Percentiles rank a stretch among this genome's conserved stretches.
Evolutionary conservation across 805 yeast genomes (phyloP).

Genomic region (Candida tibetensis): DNA sequence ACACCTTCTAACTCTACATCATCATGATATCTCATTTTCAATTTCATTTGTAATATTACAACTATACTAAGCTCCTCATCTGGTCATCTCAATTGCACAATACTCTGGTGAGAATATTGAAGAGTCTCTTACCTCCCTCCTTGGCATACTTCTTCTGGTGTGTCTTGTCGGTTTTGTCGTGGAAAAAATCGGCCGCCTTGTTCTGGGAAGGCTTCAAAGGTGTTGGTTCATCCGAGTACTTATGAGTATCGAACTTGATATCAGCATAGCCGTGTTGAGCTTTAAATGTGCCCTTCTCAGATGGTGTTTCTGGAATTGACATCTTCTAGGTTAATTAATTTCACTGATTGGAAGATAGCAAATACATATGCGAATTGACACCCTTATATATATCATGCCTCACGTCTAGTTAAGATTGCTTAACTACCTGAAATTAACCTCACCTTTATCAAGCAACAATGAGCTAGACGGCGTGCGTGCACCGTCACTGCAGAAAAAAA

Average conservation of each 20-base stretch:
- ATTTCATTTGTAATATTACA: too few species aligned
- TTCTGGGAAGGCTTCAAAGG: constrained; percentile 23
- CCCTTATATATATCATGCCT: constrained; percentile 2
- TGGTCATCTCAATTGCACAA: constrained; percentile 8
- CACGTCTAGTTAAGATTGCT: constrained; percentile 1
- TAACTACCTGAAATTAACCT: constrained; percentile 1
- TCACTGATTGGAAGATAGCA: too few species aligned
- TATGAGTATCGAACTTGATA: constrained; percentile 26
- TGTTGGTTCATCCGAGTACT: constrained; percentile 33
- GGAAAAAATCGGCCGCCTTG: constrained; percentile 26
- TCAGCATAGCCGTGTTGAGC: constrained; percentile 34
- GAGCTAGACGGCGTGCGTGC: background rate
- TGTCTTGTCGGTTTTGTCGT: constrained; percentile 22
- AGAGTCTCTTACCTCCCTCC: constrained; percentile 12
- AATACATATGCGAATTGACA: background rate
- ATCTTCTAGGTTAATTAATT: constrained; percentile 6
- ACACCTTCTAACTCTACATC: too few species aligned
- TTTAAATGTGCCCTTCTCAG: constrained; percentile 23
- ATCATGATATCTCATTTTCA: too few species aligned
- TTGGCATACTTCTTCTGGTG: constrained; percentile 37
- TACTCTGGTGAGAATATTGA: constrained; percentile 7
- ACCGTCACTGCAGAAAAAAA: too few species aligned
- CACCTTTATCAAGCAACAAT: too few species aligned
- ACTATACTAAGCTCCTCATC: too few species aligned
- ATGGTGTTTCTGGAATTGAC: constrained; percentile 30